A percentile compares a stretch with the other conserved stretches of the same genome.
phyloP scores from a whole-genome alignment of 352 stramenopile genomes.

The Saprolegnia diclina region DNA sequence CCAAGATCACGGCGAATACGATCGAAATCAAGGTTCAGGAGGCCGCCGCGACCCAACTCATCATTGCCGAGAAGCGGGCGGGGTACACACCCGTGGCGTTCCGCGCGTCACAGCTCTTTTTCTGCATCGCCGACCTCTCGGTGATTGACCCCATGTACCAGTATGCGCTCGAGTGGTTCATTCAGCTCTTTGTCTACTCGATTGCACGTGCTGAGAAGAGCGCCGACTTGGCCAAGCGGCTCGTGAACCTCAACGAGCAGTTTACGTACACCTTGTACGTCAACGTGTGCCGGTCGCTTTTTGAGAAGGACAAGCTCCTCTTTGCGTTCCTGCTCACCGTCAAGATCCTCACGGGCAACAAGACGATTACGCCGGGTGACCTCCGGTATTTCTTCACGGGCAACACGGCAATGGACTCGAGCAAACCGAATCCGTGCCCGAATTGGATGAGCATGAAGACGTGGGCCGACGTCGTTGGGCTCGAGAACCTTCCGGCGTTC shows the following conservation, averaged over 20 bases:
- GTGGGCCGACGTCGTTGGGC: conserved; percentile 83
- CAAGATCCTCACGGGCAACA: conserved; percentile 87
- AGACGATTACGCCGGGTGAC: conserved; percentile 67
- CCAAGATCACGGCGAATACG: conserved; percentile 90
- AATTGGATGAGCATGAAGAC: conserved; percentile 86
- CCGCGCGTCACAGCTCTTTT: conserved; percentile 90
- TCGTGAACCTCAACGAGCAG: conserved; percentile 89
- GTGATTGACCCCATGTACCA: conserved; percentile 96
- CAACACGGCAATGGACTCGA: conserved; percentile 87
- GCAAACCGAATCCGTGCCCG: conserved; percentile 57
- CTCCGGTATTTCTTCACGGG: conserved; percentile 91
- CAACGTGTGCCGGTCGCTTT: conserved; percentile 95
- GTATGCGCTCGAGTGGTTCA: conserved; percentile 95
- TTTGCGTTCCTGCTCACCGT: conserved; percentile 92
- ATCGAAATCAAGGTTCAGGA: conserved; percentile 93
- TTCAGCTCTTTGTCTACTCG: conserved; percentile 90
- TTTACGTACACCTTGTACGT: conserved; percentile 93
- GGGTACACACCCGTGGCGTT: conserved; percentile 90
- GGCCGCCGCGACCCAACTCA: conserved; percentile 86
- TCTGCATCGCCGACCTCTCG: conserved; percentile 90
- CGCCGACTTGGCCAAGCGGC: conserved; percentile 63
- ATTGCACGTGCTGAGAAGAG: conserved; percentile 83
- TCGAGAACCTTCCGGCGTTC: conserved; percentile 56
- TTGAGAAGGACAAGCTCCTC: conserved; percentile 95
- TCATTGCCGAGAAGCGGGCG: conserved; percentile 89